Conservation (phyloP, 495 filamentous ascomycete genomes). For the Aspergillus saccharolyticus region DNA sequence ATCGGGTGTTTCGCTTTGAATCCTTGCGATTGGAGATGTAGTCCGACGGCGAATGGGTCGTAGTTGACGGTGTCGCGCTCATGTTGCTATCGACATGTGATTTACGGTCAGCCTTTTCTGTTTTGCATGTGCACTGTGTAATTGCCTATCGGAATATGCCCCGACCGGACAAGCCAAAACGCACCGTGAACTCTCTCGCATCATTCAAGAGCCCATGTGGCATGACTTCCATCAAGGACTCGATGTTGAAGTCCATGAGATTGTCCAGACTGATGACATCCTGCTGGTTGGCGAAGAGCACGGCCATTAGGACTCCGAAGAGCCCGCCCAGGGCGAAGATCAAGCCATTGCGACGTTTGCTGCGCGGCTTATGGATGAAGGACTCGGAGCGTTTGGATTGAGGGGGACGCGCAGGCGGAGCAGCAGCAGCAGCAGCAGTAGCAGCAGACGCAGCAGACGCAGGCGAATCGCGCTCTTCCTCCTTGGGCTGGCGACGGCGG, state of each 20-base stretch:
- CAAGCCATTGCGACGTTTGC: conserved; percentile 66
- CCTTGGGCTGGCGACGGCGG: conserved; percentile 40
- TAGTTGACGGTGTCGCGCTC: conserved; percentile 85
- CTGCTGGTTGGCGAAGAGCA: conserved; percentile 78
- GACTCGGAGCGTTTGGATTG: conserved; percentile 29
- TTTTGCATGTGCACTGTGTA: too few relatives aligned
- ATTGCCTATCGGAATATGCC: too few relatives aligned
- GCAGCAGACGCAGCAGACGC: too few relatives aligned
- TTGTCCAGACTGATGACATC: conserved; percentile 79
- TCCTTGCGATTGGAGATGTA: conserved; percentile 78
- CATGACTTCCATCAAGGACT: conserved; percentile 73
- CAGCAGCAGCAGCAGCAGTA: neutral
- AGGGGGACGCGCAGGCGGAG: neutral
- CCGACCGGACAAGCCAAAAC: conserved; percentile 5
- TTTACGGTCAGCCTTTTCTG: too few relatives aligned
- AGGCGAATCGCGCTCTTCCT: too few relatives aligned
- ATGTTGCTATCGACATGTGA: conserved; percentile 53
- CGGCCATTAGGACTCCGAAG: conserved; percentile 74
- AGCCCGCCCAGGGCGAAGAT: conserved; percentile 80
- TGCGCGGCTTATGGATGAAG: conserved; percentile 46
- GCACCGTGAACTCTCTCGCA: conserved; percentile 75
- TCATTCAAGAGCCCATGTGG: conserved; percentile 78
- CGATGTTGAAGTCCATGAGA: conserved; percentile 76
- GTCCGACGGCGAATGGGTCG: conserved; percentile 86
- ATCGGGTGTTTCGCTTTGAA: conserved; percentile 79